Evolutionary conservation across 129 eudicot species (phyloP), one percentile per base, ranked within the genome.

Genomic region (Glebionis coronaria): DNA sequence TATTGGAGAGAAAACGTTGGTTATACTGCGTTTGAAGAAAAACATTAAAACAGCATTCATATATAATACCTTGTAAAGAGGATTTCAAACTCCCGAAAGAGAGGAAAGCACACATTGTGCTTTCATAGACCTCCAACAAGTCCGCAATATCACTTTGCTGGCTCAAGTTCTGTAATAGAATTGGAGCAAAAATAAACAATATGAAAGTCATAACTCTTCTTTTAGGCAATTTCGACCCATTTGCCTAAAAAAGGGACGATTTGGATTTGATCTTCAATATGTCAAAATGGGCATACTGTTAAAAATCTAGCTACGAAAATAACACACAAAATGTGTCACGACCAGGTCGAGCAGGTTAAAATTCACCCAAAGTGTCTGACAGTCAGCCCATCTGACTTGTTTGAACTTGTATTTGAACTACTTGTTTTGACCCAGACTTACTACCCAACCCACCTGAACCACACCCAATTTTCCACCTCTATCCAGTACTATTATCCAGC

Each of bases 141-240:
- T 93, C 99, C 0, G 97, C 86, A 68, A 87, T 85, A 75, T 93
- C 99, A 81, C 99, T 93, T 80, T 93, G 99, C 85, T 93, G 99
- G 63, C 99, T 93, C 76, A 93, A 73, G 67, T 93, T 93, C 99
- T 93, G 85, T 62, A 73, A 73, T 35, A 69, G 14, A 27, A 75
- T 56, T 59, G 38, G 61, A 66, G 6, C 29, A 74, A 71, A 23
- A 45, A 20, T 14, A 49, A 14, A 57, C 71, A 31, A 62, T 25
- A 63, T n/a, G 23, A 35, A 14, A 15, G 53, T 38, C 42, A 46
- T 11, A 51, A 9, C 12, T 11, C 38, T 4, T 68, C 12, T 9
- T 75, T 46, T 23, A 23, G 25, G 35, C 52, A 52, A 38, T 3
- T 68, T 52, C 23, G 18, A 68, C 52, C 38, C 49, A 53, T 54